Evolutionary conservation across 129 eudicot species (phyloP).

Genomic region (Lactuca sativa): DNA sequence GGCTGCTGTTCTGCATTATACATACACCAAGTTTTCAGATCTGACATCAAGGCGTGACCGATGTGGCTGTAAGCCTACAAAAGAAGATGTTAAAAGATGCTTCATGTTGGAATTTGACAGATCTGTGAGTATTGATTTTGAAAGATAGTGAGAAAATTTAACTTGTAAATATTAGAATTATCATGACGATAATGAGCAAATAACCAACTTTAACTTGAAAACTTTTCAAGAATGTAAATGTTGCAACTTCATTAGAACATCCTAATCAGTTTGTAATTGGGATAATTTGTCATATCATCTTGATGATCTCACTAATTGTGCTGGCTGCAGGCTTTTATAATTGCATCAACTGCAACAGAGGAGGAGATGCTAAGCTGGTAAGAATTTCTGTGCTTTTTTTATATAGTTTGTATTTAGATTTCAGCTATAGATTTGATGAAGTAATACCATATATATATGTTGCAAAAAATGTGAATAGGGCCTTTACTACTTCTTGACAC

Average conservation of each 20-base stretch:
- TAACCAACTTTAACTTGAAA: conserved; percentile 2
- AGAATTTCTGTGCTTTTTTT: conserved; percentile 19
- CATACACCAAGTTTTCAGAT: conserved; percentile 91
- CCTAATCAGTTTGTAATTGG: not conserved
- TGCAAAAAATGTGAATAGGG: not conserved
- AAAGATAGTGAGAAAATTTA: not conserved
- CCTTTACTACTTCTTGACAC: conserved; percentile 1
- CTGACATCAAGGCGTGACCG: conserved; percentile 96
- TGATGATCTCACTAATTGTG: conserved; percentile 18
- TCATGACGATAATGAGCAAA: conserved; percentile 5
- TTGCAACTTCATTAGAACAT: conserved; percentile 3
- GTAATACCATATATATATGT: no score
- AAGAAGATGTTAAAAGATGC: conserved; percentile 73
- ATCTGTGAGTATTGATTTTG: conserved; percentile 56
- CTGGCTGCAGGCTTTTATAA: conserved; percentile 51
- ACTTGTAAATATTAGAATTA: not conserved
- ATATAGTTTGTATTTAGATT: no score
- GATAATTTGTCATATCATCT: not conserved
- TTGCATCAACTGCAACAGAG: conserved; percentile 64
- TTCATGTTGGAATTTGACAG: conserved; percentile 85
- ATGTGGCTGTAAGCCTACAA: conserved; percentile 95
- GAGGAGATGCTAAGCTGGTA: conserved; percentile 67
- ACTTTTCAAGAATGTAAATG: not conserved
- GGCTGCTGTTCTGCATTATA: conserved; percentile 92
- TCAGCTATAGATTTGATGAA: no score